Evolutionary conservation across 225 moss, liverwort and hornwort species (phyloP), one percentile per base, ranked within the genome.

Genomic region (Thuidium tamariscinum): DNA sequence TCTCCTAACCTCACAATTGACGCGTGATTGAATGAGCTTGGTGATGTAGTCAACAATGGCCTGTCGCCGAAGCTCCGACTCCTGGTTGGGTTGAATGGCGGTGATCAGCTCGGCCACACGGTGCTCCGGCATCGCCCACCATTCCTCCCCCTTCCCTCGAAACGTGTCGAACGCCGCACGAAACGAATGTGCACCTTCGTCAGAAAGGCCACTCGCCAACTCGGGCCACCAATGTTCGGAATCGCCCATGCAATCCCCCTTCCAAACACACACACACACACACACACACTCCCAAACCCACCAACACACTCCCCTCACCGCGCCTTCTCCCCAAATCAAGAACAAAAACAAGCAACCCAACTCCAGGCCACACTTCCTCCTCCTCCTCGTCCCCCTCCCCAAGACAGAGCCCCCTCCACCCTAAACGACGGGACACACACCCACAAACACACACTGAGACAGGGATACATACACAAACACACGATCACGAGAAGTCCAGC

Each of bases 201-300:
- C 68, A 66, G 88, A n/a, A 32, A 95, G 91, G 92, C 95, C 92
- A 84, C 91, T 88, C 85, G 91, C 91, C 85, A 66, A 77, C 93
- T 92, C 89, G 84, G 92, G 92, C 91, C 78, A 46, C 67, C 92
- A 63, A 76, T 67, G 90, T 92, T 89, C 92, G 87, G 92, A 88
- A 92, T 95, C 95, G 94, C 94, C 97, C 97, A 97, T 97, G 77
- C 93, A 93, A 93, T 86, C 92, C 82, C 78, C 87, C 91, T 88
- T 82, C 90, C 60, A 46, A 73, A 48, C n/a, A n/a, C n/a, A n/a
- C n/a, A 16, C 74, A 18, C 16, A 30, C 48, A 11, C 30, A 30
- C 46, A 30, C 30, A 30, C 6, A 11, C 30, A 46, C 29, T 32
- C 18, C 30, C 79, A 41, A 42, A 57, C 26, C 5, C 57, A 27